These are phyloP conservation scores for Penicillium digitatum DNA, from an alignment of 2,329 filamentous ascomycete species.

Conservation along the genomic window DNA sequence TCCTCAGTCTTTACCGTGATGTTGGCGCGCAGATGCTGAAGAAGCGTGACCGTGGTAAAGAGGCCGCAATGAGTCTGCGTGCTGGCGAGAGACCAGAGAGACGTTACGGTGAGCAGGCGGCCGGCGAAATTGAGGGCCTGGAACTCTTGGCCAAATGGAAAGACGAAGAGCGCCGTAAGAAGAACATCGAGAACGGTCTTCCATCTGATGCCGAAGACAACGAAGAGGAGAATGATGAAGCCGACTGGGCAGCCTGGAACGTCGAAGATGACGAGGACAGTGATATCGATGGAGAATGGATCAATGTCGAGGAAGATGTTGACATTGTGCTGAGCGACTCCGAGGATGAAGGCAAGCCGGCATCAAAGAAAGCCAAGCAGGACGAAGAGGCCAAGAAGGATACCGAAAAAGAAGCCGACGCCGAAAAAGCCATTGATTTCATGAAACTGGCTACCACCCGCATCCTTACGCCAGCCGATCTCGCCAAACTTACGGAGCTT, in stretches of 20 bases:
- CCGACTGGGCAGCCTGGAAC: slow-evolving; percentile 58
- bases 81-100: slow-evolving; percentile 70
- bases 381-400: slow-evolving; percentile 35
- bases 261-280: slow-evolving; percentile 56
- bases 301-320: slow-evolving; percentile 79
- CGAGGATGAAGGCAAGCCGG: slow-evolving; percentile 63
- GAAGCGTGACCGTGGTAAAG: slow-evolving; percentile 86
- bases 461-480: slow-evolving; percentile 90
- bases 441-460: slow-evolving; percentile 79
- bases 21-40: slow-evolving; percentile 83
- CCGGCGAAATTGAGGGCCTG: slow-evolving; percentile 82
- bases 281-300: slow-evolving; percentile 83
- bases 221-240: slow-evolving; percentile 59
- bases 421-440: slow-evolving; percentile 34
- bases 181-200: slow-evolving; percentile 64
- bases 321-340: slow-evolving; percentile 68
- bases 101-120: slow-evolving; percentile 76
- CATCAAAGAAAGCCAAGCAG: slow-evolving; percentile 61
- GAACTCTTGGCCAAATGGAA: slow-evolving; percentile 92
- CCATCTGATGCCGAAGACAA: slow-evolving; percentile 58
- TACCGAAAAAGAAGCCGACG: slow-evolving; percentile 36
- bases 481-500: slow-evolving; percentile 90
- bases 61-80: slow-evolving; percentile 77
- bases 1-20: slow-evolving; percentile 86
- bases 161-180: slow-evolving; percentile 76